A percentile compares a stretch with the other conserved stretches of the same genome.
Conservation (phyloP, 306 rosid genomes). For the Gastrolobium bilobum region DNA sequence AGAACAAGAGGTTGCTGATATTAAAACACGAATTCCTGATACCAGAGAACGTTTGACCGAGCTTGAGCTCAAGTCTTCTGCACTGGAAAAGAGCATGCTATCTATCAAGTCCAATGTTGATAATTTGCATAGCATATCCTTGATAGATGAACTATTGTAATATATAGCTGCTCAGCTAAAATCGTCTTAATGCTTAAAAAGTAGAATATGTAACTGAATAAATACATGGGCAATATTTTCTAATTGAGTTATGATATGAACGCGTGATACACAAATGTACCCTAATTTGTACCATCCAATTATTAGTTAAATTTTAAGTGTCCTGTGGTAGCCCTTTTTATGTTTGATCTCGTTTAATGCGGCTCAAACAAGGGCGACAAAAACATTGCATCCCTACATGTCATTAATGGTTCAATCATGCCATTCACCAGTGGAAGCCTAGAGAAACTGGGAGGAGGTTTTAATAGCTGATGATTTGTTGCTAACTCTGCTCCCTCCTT, state of each 20-base stretch:
- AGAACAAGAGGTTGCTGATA: conserved; percentile 68
- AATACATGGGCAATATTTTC: conserved; percentile 24
- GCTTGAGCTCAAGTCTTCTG: conserved; percentile 67
- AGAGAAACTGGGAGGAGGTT: too few species aligned
- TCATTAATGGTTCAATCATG: too few species aligned
- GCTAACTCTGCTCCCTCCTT: too few species aligned
- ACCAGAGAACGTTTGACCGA: conserved; percentile 67
- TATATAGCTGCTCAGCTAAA: conserved; percentile 10
- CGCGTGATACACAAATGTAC: not conserved
- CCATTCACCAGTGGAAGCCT: too few species aligned
- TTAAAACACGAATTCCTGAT: conserved; percentile 59
- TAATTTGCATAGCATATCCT: conserved; percentile 50
- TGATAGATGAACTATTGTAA: conserved; percentile 64
- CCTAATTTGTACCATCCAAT: too few species aligned
- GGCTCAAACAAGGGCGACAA: too few species aligned
- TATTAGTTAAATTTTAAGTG: too few species aligned
- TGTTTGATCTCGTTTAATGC: too few species aligned
- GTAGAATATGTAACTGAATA: not conserved
- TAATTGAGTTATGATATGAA: not conserved
- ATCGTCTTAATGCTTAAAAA: not conserved
- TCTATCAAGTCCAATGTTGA: conserved; percentile 66
- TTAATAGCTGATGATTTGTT: too few species aligned
- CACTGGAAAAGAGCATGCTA: conserved; percentile 52
- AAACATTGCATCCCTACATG: too few species aligned
- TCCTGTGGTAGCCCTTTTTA: too few species aligned